These are phyloP conservation scores for Corinectria fuckeliana DNA, from an alignment of 2,329 filamentous ascomycete genomes.

Conservation along the genomic window DNA sequence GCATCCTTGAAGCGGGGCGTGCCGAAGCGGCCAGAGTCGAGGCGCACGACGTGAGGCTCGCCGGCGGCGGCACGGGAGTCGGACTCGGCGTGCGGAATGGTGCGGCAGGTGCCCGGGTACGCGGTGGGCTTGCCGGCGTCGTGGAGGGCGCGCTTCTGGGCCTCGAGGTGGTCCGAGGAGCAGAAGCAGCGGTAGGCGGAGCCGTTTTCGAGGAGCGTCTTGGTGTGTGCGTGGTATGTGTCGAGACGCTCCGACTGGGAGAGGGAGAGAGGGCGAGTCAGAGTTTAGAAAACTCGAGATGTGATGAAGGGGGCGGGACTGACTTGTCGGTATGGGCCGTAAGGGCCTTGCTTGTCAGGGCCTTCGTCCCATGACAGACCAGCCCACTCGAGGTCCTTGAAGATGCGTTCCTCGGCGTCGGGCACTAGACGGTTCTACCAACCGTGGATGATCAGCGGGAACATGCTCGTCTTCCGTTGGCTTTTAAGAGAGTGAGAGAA, in stretches of 20 bases:
- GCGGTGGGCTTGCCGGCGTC: constrained; percentile 52
- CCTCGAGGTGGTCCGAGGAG: constrained; percentile 71
- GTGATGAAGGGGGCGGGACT: constrained; percentile 4
- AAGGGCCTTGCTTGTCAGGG: constrained; percentile 79
- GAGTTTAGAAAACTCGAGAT: neutral
- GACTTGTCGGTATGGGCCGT: constrained; percentile 87
- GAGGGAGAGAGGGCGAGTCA: too few relatives aligned
- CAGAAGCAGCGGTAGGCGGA: constrained; percentile 96
- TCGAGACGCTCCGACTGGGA: constrained; percentile 76
- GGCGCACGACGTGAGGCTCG: constrained; percentile 78
- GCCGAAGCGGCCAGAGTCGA: constrained; percentile 63
- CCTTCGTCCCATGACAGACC: constrained; percentile 95
- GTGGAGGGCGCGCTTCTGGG: constrained; percentile 68
- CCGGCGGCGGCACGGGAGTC: constrained; percentile 71
- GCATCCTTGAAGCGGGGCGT: constrained; percentile 76
- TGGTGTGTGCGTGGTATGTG: constrained; percentile 74
- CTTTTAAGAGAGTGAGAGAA: neutral
- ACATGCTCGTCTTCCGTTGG: too few relatives aligned
- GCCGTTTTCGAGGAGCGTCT: constrained; percentile 71
- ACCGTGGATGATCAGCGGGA: neutral
- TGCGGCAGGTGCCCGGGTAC: constrained; percentile 72
- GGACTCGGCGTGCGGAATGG: constrained; percentile 71
- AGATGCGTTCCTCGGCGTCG: constrained; percentile 79
- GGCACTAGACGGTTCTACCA: constrained; percentile 77
- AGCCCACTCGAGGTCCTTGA: constrained; percentile 85